Percentiles rank a stretch among this genome's conserved stretches.
Conservation (phyloP, 129 eudicot genomes). For the Flaveria ramosissima region DNA sequence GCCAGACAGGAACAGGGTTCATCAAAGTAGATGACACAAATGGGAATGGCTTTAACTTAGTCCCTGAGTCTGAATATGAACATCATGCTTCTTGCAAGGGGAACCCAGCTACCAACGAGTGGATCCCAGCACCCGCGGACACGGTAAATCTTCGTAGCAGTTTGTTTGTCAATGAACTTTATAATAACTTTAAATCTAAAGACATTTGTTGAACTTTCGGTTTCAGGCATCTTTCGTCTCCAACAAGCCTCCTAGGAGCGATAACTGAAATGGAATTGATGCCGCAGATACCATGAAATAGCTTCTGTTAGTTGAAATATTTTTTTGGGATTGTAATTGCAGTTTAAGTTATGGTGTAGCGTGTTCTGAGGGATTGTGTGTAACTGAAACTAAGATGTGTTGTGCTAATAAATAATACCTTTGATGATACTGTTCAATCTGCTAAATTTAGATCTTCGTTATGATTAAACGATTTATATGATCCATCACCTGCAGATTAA, state of each 20-base stretch:
- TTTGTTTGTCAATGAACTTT: neutral
- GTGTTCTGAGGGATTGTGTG: slow-evolving; percentile 4
- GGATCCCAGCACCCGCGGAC: slow-evolving; percentile 67
- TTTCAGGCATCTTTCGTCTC: slow-evolving; percentile 53
- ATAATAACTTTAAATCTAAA: neutral
- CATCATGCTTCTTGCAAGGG: slow-evolving; percentile 68
- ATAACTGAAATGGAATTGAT: slow-evolving; percentile 40
- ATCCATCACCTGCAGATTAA: neutral
- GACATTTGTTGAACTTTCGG: slow-evolving; percentile 9
- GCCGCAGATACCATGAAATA: slow-evolving; percentile 8
- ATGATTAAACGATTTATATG: neutral
- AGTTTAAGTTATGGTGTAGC: slow-evolving; percentile 9
- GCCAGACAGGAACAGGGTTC: slow-evolving; percentile 98
- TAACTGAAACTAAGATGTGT: slow-evolving; percentile 14
- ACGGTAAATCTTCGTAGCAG: slow-evolving; percentile 36
- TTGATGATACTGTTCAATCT: slow-evolving; percentile 14
- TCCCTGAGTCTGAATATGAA: slow-evolving; percentile 42
- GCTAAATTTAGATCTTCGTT: neutral
- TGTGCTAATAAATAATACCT: slow-evolving; percentile 26
- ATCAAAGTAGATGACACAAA: slow-evolving; percentile 62
- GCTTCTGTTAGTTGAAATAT: slow-evolving; percentile 18
- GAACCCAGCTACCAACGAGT: slow-evolving; percentile 96
- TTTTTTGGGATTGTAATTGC: neutral
- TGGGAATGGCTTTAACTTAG: slow-evolving; percentile 43
- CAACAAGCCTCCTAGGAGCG: slow-evolving; percentile 72